Evolutionary conservation across 164 flowering plant species (phyloP).

Genomic region (Sextonia rubra): DNA sequence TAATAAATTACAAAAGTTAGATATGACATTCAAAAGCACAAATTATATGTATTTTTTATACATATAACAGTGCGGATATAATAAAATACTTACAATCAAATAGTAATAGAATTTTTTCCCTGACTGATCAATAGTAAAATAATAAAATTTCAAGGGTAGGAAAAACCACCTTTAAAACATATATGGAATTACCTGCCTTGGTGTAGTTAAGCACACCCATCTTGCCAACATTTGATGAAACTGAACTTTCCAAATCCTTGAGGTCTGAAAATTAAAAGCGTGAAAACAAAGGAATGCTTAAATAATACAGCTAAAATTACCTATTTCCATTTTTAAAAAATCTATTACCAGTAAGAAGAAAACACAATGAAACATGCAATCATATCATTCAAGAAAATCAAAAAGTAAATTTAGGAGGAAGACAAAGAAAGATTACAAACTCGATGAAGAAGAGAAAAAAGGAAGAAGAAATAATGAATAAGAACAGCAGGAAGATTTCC

Average conservation of each 20-base stretch:
- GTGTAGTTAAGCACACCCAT: conserved; percentile 55
- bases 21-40: no score
- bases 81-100: background rate
- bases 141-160: background rate
- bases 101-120: background rate
- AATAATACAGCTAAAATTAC: background rate
- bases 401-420: background rate
- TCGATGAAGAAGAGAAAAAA: background rate
- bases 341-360: background rate
- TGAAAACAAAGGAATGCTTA: background rate
- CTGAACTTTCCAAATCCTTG: conserved; percentile 56
- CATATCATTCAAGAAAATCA: no score
- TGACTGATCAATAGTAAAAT: background rate
- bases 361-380: no score
- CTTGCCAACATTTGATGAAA: conserved; percentile 39
- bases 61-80: background rate
- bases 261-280: conserved; percentile 42
- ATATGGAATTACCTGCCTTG: conserved; percentile 62
- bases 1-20: no score
- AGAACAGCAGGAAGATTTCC: no score
- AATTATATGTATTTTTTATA: no score
- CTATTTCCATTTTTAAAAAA: no score
- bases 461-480: background rate
- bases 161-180: background rate
- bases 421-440: background rate